A percentile compares a stretch with the other conserved stretches of the same genome.
Conservation (phyloP, 2,329 filamentous ascomycete species). For the Hymenoscyphus fructigenus region DNA sequence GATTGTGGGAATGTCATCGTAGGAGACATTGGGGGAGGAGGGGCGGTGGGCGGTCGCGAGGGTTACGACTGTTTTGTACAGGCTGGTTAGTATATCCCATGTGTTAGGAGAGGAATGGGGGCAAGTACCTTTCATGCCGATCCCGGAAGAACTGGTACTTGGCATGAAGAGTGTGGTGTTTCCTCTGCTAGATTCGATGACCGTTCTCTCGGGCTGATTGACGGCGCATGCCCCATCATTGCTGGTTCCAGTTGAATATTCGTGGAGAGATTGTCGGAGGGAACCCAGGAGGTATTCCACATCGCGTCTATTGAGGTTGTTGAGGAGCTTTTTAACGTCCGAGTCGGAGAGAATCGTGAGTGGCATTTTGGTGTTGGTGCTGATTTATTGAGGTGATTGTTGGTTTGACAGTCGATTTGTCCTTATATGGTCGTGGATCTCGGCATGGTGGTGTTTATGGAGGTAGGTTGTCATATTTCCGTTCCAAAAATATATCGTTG, state of each 20-base stretch:
- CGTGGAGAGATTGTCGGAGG: slow-evolving; percentile 54
- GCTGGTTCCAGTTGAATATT: slow-evolving; percentile 59
- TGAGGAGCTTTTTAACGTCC: slow-evolving; percentile 54
- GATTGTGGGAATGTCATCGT: slow-evolving; percentile 28
- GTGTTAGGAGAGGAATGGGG: not conserved
- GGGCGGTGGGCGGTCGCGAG: slow-evolving; percentile 45
- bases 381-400: not conserved
- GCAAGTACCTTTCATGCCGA: slow-evolving; percentile 64
- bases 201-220: slow-evolving; percentile 55
- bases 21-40: not conserved
- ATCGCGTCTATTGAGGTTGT: slow-evolving; percentile 52
- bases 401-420: not conserved
- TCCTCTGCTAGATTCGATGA: slow-evolving; percentile 49
- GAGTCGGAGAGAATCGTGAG: slow-evolving; percentile 59
- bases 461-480: not conserved
- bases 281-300: slow-evolving; percentile 51
- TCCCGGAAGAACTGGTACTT: slow-evolving; percentile 59
- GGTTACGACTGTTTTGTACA: slow-evolving; percentile 56
- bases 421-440: not conserved
- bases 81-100: slow-evolving; percentile 7
- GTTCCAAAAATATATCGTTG: not conserved
- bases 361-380: slow-evolving; percentile 45
- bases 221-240: slow-evolving; percentile 39
- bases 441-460: not conserved
- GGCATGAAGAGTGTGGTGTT: slow-evolving; percentile 74